Evolutionary conservation across 164 flowering plant species (phyloP).

Genomic region (Annona squamosa): DNA sequence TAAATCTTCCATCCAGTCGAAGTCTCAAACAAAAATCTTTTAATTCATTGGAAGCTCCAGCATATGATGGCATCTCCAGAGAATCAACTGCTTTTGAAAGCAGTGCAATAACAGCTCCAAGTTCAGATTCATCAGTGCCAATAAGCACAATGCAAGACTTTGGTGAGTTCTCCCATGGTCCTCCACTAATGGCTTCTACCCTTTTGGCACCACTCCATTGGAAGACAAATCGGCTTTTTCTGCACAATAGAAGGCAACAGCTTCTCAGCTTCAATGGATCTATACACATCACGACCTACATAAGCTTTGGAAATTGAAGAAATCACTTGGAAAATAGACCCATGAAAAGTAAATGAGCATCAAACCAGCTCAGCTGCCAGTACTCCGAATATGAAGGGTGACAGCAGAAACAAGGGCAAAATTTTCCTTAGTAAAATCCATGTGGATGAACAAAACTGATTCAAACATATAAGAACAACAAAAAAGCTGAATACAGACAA

Average conservation of each 20-base stretch:
- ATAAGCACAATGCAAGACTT: constrained; percentile 14
- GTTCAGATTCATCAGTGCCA: constrained; percentile 13
- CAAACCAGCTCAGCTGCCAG: not conserved
- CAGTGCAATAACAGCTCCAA: constrained; percentile 5
- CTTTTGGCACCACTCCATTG: constrained; percentile 15
- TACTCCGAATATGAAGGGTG: not conserved
- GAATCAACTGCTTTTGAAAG: constrained; percentile 7
- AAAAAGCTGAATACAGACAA: not conserved
- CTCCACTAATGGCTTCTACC: constrained; percentile 13
- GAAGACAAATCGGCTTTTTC: constrained; percentile 12
- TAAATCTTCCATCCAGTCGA: constrained; percentile 14
- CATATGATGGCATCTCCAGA: not conserved
- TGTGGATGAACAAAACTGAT: not conserved
- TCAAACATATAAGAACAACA: not conserved
- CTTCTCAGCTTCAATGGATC: not conserved
- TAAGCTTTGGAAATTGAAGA: not conserved
- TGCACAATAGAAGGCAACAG: not conserved
- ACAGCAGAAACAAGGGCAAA: not conserved
- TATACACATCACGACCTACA: too few relatives aligned
- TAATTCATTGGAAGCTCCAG: constrained; percentile 8
- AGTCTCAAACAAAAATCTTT: constrained; percentile 4
- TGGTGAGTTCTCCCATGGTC: constrained; percentile 11
- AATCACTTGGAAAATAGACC: not conserved
- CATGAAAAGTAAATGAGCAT: not conserved
- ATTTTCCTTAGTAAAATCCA: not conserved